Evolutionary conservation across 352 stramenopile genomes (phyloP).

Genomic region (Globisporangium ultimum): DNA sequence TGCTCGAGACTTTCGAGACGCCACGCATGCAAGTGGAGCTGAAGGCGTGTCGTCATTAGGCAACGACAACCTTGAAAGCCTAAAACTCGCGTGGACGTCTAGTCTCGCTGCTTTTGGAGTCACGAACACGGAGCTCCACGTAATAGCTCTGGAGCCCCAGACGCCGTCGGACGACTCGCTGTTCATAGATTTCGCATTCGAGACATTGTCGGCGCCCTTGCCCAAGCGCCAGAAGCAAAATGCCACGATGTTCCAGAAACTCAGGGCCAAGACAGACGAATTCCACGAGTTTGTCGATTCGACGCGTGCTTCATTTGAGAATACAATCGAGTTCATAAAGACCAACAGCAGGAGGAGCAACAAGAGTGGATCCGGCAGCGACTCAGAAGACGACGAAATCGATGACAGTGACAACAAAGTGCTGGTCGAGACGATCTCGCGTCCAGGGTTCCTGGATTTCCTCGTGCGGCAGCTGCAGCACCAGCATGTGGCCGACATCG

Average conservation of each 20-base stretch:
- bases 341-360: background rate
- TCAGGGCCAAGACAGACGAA: slow-evolving; percentile 1
- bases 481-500: slow-evolving; percentile 8
- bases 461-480: slow-evolving; percentile 16
- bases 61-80: background rate
- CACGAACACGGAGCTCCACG: slow-evolving; percentile 4
- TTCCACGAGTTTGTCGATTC: slow-evolving; percentile 5
- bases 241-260: slow-evolving; percentile 3
- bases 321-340: background rate
- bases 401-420: no score
- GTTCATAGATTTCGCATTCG: slow-evolving; percentile 7
- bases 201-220: background rate
- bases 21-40: background rate
- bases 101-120: slow-evolving; percentile 7
- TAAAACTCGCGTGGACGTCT: background rate
- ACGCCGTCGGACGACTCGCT: slow-evolving; percentile 5
- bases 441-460: slow-evolving; percentile 10
- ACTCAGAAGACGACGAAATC: background rate
- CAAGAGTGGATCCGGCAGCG: background rate
- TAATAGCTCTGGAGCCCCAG: slow-evolving; percentile 10
- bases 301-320: slow-evolving; percentile 10
- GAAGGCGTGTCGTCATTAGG: background rate
- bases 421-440: background rate
- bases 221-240: slow-evolving; percentile 9
- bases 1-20: background rate